A percentile compares a stretch with the other conserved stretches of the same genome.
Conservation (phyloP, 495 filamentous ascomycete species). For the Penicillium argentinense region DNA sequence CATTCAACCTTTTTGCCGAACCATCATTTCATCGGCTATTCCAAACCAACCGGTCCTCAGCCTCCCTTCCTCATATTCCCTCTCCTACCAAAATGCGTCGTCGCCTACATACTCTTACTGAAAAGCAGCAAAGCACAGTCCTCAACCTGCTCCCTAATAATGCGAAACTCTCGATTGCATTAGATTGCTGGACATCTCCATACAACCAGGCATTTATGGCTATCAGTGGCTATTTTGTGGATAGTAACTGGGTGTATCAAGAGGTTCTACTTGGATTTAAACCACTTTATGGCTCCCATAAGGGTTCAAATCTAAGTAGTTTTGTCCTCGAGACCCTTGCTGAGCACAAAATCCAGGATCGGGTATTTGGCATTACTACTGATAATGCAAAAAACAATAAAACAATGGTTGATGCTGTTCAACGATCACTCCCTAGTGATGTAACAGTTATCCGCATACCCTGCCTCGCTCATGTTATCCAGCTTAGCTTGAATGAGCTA, state of each 20-base stretch:
- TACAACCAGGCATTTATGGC: constrained; percentile 9
- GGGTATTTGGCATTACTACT: constrained; percentile 9
- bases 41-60: no score
- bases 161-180: constrained; percentile 9
- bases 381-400: constrained; percentile 17
- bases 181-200: constrained; percentile 14
- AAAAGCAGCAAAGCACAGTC: no score
- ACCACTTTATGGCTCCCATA: constrained; percentile 5
- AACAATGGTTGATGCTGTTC: constrained; percentile 3
- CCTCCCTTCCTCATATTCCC: no score
- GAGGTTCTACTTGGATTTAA: constrained; percentile 16
- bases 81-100: no score
- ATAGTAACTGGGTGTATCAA: no score
- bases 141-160: no score
- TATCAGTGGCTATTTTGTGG: constrained; percentile 7
- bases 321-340: constrained; percentile 3
- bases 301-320: constrained; percentile 9
- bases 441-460: constrained; percentile 8
- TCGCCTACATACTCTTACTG: no score
- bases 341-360: constrained; percentile 9
- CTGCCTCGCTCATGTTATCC: constrained; percentile 13
- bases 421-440: constrained; percentile 3
- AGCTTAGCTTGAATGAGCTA: constrained; percentile 16
- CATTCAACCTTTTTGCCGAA: no score
- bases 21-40: no score